Evolutionary conservation across 345 rosid genomes (phyloP), one percentile per base, ranked within the genome.

Genomic region (Citrus hindsii): DNA sequence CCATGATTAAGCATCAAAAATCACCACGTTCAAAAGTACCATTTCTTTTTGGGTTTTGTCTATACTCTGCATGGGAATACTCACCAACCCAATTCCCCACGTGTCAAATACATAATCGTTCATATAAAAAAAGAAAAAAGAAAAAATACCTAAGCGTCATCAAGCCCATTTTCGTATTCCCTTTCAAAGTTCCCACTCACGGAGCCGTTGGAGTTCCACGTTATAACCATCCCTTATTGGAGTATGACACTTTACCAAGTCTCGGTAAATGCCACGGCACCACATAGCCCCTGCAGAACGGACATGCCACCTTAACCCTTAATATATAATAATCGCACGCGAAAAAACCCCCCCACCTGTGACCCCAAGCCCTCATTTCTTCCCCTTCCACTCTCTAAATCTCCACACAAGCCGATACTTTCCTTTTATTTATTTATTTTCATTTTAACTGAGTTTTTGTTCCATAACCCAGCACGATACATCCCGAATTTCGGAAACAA

Each of bases 401-500:
- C 72, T 55, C 69, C 19, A 76, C 53, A 67, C 55, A 30, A 18
- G 14, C 55, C 67, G 14, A 46, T 35, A 61, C 76, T n/a, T 69
- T 48, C 16, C 14, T 46, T 46, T 46, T 46, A 13, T 46, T 46
- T 46, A 46, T 25, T 19, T 69, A 14, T 69, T 69, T 67, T 38
- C 53, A 30, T 9, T 18, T 55, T 9, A 16, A 30, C 79, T 37
- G 40, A 67, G 22, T 73, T 67, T 16, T 62, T 73, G 81, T 24
- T 74, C 65, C 37, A 67, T 27, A 24, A 67, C 42, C 51, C 28
- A 53, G 66, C n/a, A 14, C 65, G 12, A 58, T 42, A 27, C 10
- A 4, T 28, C 61, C 74, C 40, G 32, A 77, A 77, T 78, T 46
- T 83, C 70, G 78, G 83, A 80, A 63, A 1, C 7, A 7, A n/a